phyloP scores from a whole-genome alignment of 2,329 filamentous ascomycete genomes.

The Colletotrichum chrysophilum region DNA sequence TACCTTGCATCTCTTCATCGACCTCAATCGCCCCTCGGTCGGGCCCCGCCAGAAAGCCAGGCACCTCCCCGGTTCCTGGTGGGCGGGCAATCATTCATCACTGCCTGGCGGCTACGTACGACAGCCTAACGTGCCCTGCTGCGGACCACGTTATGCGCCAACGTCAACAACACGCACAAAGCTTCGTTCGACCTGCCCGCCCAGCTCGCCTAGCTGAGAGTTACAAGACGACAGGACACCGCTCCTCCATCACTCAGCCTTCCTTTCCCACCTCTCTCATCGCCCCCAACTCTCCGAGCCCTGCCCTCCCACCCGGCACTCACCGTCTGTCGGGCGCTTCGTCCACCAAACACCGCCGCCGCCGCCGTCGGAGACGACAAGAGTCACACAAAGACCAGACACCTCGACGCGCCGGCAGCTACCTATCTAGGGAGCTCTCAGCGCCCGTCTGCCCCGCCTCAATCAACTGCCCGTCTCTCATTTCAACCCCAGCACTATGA shows the following conservation, averaged over 20 bases:
- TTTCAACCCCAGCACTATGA: constrained; percentile 18
- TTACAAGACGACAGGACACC: not conserved
- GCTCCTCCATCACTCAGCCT: not conserved
- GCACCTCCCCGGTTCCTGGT: not conserved
- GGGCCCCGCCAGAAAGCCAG: constrained; percentile 3
- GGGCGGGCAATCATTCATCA: not conserved
- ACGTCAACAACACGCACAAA: constrained; percentile 16
- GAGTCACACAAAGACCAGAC: not conserved
- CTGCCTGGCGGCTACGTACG: constrained; percentile 17
- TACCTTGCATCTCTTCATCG: not conserved
- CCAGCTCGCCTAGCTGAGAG: not conserved
- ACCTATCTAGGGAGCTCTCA: not conserved
- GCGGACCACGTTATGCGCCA: constrained; percentile 10
- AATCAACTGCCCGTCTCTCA: not conserved
- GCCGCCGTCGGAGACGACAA: not conserved
- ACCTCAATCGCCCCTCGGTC: not conserved
- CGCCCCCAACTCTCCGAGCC: not conserved
- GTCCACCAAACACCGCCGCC: not conserved
- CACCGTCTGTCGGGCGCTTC: constrained; percentile 5
- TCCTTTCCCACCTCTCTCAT: not conserved
- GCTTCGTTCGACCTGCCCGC: not conserved
- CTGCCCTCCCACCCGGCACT: not conserved
- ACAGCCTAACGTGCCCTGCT: constrained; percentile 1
- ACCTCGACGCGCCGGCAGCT: not conserved
- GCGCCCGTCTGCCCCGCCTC: not conserved